phyloP scores from a whole-genome alignment of 805 yeast genomes.

The Candida mattraensis region DNA sequence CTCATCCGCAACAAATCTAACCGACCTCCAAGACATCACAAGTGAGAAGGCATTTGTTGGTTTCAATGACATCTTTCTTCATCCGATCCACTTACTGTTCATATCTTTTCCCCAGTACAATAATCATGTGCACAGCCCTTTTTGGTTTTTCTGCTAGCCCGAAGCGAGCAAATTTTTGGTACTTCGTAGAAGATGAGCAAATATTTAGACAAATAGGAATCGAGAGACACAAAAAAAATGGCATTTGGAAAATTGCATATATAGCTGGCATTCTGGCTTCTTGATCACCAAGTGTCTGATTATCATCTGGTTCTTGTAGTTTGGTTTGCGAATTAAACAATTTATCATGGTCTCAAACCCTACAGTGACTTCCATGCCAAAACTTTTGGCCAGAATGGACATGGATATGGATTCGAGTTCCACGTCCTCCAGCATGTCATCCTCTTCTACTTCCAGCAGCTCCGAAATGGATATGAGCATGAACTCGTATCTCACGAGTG shows the following conservation, averaged over 20 bases:
- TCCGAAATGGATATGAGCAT: conserved; percentile 39
- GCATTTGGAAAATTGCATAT: too few species aligned
- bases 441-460: conserved; percentile 15
- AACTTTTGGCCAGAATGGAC: conserved; percentile 9
- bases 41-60: too few species aligned
- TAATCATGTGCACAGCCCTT: conserved; percentile 1
- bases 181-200: conserved; percentile 7
- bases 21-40: conserved; percentile 50
- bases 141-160: conserved; percentile 1
- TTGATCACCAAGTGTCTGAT: too few species aligned
- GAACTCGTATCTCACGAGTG: conserved; percentile 58
- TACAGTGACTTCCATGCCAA: too few species aligned
- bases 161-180: conserved; percentile 6
- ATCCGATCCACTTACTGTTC: too few species aligned
- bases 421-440: conserved; percentile 21
- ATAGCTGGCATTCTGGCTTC: too few species aligned
- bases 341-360: too few species aligned
- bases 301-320: too few species aligned
- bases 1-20: conserved; percentile 63
- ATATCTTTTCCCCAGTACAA: too few species aligned
- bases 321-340: neutral
- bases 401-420: conserved; percentile 19
- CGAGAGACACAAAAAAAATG: neutral
- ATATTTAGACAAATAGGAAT: too few species aligned
- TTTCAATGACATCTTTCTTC: conserved; percentile 1